These are phyloP conservation scores for Heliamphora ciliata DNA, from an alignment of 179 eudicot genomes.

Conservation along the genomic window DNA sequence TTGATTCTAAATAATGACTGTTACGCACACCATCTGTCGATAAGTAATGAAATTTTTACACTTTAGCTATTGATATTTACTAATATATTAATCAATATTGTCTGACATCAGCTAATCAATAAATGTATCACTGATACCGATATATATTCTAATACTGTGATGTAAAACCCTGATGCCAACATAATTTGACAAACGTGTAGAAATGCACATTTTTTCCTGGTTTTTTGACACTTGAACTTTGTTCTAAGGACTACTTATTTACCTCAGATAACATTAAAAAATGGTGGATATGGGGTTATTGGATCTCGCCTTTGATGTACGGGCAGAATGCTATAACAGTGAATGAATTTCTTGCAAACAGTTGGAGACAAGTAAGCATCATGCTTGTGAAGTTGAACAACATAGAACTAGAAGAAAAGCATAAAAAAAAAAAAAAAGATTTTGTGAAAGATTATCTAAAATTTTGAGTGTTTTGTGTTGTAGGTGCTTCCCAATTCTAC, in stretches of 20 bases:
- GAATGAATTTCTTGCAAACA: constrained; percentile 37
- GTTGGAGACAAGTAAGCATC: constrained; percentile 29
- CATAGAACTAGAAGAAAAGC: neutral
- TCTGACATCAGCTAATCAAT: too few species aligned
- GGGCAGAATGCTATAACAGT: constrained; percentile 31
- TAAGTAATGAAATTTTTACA: too few species aligned
- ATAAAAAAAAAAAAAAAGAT: neutral
- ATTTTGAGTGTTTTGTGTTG: neutral
- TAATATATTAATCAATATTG: too few species aligned
- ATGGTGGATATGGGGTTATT: constrained; percentile 52
- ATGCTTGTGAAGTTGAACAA: neutral
- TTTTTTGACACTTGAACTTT: neutral
- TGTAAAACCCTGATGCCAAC: too few species aligned
- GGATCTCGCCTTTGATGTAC: constrained; percentile 44
- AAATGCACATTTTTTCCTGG: neutral
- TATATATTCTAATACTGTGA: too few species aligned
- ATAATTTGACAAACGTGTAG: too few species aligned
- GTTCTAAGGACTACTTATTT: neutral
- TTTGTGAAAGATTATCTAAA: neutral
- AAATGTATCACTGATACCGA: too few species aligned
- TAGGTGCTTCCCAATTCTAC: constrained; percentile 2
- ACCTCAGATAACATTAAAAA: constrained; percentile 27
- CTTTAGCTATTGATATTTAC: too few species aligned
- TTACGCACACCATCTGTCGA: too few species aligned
- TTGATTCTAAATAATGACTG: too few species aligned